phyloP scores from a whole-genome alignment of 108 stramenopile genomes.

The Conticribra weissflogii region DNA sequence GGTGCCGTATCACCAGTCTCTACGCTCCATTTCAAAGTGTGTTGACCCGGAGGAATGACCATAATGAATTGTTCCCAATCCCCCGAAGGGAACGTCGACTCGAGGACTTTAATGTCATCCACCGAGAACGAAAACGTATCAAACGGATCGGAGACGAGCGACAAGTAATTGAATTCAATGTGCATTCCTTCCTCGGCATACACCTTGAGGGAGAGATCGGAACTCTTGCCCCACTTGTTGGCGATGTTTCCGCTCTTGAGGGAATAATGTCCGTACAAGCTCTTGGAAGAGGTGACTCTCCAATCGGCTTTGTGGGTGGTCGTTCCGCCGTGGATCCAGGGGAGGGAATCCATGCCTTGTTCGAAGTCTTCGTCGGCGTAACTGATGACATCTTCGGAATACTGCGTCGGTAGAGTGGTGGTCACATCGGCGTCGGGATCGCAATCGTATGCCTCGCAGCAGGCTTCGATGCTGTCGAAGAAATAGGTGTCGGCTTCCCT shows the following conservation, averaged over 20 bases:
- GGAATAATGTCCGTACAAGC: conserved; percentile 6
- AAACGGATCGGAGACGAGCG: conserved; percentile 2
- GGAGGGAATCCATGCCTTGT: background rate
- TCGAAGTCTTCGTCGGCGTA: conserved; percentile 7
- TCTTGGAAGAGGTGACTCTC: conserved; percentile 4
- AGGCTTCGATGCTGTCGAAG: conserved; percentile 7
- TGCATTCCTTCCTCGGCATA: background rate
- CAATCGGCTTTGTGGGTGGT: conserved; percentile 10
- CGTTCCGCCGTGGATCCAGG: conserved; percentile 11
- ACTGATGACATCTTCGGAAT: conserved; percentile 1
- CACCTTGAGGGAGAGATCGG: conserved; percentile 5
- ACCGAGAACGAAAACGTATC: conserved; percentile 5
- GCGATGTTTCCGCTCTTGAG: conserved; percentile 4
- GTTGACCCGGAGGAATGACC: background rate
- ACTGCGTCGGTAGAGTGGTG: background rate
- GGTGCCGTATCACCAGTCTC: background rate
- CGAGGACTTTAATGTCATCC: conserved; percentile 1
- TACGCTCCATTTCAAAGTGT: conserved; percentile 2
- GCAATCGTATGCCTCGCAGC: conserved; percentile 4
- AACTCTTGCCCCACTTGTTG: conserved; percentile 4
- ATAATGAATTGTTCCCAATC: background rate
- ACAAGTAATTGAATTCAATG: background rate
- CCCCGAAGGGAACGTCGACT: background rate
- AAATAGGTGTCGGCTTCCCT: background rate
- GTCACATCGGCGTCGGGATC: background rate